These are phyloP conservation scores for Mucor saturninus DNA, from an alignment of 371 early-diverging fungal species.

Conservation along the genomic window DNA sequence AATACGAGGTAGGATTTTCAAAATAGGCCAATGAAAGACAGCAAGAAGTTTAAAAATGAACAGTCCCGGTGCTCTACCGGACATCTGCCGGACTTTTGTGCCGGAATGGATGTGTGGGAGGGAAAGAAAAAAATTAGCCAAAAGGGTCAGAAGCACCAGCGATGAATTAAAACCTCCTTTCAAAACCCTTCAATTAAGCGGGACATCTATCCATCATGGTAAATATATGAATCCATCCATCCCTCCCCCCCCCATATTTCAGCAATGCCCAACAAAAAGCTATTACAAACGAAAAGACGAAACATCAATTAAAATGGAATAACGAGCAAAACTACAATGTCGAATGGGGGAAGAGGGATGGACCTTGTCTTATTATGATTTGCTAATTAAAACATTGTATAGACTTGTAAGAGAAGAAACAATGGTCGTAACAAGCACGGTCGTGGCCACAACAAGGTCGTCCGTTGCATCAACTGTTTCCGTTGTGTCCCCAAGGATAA, in stretches of 20 bases:
- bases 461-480: conserved; percentile 99
- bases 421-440: conserved; percentile 98
- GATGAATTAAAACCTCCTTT: conserved; percentile 20
- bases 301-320: not conserved
- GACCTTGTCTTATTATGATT: not conserved
- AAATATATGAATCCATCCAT: conserved; percentile 14
- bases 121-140: conserved; percentile 3
- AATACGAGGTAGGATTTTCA: no score
- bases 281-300: conserved; percentile 2
- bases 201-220: conserved; percentile 26
- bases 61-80: not conserved
- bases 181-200: conserved; percentile 27
- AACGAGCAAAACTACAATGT: not conserved
- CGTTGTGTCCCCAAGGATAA: conserved; percentile 99
- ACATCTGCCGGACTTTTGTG: not conserved
- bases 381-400: conserved; percentile 1
- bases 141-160: conserved; percentile 14
- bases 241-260: not conserved
- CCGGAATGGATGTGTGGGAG: not conserved
- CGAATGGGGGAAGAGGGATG: not conserved
- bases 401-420: conserved; percentile 98
- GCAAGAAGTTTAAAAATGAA: not conserved
- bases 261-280: not conserved
- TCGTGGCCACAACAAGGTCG: conserved; percentile 95
- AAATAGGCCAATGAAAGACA: not conserved